Base-by-base conservation (phyloP, 345 rosid genomes). In the Alliaria petiolata region DNA sequence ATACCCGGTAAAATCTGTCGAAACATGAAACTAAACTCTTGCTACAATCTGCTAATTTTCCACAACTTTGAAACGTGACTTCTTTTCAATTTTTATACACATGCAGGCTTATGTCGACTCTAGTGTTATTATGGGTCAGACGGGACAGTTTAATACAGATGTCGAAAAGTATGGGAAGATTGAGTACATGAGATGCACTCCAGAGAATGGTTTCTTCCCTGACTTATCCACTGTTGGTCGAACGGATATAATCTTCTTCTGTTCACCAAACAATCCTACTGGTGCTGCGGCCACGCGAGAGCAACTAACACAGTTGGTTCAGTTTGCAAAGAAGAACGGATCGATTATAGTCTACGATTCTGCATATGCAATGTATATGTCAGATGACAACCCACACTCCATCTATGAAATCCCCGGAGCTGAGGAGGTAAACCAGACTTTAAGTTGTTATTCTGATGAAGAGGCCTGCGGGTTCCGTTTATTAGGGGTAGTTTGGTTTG, bases 401-500 rank as follows among this genome's bases (percentile, higher is more conserved):
- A 93, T 91, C 67, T 93, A 84, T 76, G 98, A 93, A 79, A 93
- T 93, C 81, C 96, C 97, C 26, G 98, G 98, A 76, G 97, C 98
- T 62, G 84, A 83, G 79, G 95, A 93, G 92, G 98, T 93, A 80
- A 25, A 25, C 28, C 1, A 4, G 28, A 25, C 2, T 25, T 4
- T 25, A 25, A 25, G 28, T 25, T 25, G 28, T 25, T 3, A 25
- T n/a, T n/a, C n/a, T n/a, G n/a, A n/a, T n/a, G n/a, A n/a, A n/a
- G n/a, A n/a, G n/a, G n/a, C n/a, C n/a, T n/a, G n/a, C n/a, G n/a
- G n/a, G n/a, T n/a, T n/a, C n/a, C n/a, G n/a, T n/a, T n/a, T n/a
- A n/a, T n/a, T n/a, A n/a, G n/a, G n/a, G n/a, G n/a, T n/a, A n/a
- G n/a, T n/a, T n/a, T n/a, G n/a, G n/a, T n/a, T n/a, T n/a, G n/a